Conservation (phyloP, 2,329 filamentous ascomycete genomes). For the Diplodia corticola region DNA sequence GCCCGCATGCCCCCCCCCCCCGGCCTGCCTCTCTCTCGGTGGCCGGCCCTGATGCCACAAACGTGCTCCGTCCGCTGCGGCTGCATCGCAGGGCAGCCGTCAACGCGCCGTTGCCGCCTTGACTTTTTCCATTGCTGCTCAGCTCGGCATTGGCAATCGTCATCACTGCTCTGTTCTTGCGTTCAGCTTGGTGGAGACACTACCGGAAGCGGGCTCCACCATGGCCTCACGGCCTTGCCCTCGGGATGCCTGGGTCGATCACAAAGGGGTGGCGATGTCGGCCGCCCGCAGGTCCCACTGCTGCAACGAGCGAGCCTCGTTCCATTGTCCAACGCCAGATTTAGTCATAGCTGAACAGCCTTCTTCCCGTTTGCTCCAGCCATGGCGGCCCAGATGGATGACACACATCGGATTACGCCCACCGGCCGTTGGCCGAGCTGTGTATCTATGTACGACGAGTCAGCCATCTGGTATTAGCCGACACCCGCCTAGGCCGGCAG, state of each 20-base stretch:
- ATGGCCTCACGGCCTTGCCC: conserved; percentile 2
- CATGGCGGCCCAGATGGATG: neutral
- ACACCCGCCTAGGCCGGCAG: neutral
- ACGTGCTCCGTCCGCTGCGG: neutral
- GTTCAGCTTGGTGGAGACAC: conserved; percentile 4
- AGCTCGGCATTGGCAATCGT: neutral
- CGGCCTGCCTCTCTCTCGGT: neutral
- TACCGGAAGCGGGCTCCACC: conserved; percentile 3
- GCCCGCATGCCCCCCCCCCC: neutral
- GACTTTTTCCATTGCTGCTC: neutral
- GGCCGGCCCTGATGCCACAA: neutral
- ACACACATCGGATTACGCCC: neutral
- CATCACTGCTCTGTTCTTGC: neutral
- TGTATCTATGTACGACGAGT: neutral
- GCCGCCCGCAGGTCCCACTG: neutral
- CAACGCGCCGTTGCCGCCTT: neutral
- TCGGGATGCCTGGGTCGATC: conserved; percentile 17
- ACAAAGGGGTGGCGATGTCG: conserved; percentile 8
- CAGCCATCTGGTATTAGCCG: neutral
- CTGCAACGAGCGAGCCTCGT: neutral
- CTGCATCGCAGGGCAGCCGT: neutral
- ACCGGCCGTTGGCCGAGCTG: neutral
- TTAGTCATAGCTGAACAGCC: neutral
- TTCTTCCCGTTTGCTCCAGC: neutral
- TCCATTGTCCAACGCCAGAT: neutral